A percentile compares a stretch with the other conserved stretches of the same genome.
phyloP scores from a whole-genome alignment of 164 flowering plant genomes.

The Sedum album region DNA sequence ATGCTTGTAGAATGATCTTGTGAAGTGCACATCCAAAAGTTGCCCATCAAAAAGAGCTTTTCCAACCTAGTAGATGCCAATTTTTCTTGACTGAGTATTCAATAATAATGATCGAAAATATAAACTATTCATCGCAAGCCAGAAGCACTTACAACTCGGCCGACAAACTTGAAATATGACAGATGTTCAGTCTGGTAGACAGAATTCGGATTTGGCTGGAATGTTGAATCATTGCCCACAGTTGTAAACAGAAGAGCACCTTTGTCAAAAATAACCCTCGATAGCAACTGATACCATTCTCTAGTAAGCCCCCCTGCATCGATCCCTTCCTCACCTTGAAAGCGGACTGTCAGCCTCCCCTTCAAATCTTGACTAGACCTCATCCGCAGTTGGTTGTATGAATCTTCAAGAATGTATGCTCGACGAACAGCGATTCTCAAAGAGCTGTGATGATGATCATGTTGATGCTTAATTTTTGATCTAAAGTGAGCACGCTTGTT shows the following conservation, averaged over 20 bases:
- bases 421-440: slow-evolving; percentile 89
- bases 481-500: slow-evolving; percentile 86
- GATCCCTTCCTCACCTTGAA: slow-evolving; percentile 99
- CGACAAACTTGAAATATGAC: slow-evolving; percentile 96
- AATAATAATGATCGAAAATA: neutral
- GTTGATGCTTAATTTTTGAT: slow-evolving; percentile 90
- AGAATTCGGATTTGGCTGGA: slow-evolving; percentile 98
- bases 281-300: slow-evolving; percentile 95
- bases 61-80: slow-evolving; percentile 65
- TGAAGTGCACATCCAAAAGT: slow-evolving; percentile 92
- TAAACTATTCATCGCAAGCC: slow-evolving; percentile 2
- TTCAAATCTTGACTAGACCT: slow-evolving; percentile 84
- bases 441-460: slow-evolving; percentile 91
- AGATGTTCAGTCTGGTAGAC: slow-evolving; percentile 97
- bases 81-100: neutral
- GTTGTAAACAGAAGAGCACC: slow-evolving; percentile 94
- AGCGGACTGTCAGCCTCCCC: slow-evolving; percentile 89
- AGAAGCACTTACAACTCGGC: slow-evolving; percentile 71
- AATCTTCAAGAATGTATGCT: slow-evolving; percentile 96
- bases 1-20: slow-evolving; percentile 98
- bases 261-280: slow-evolving; percentile 94
- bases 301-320: slow-evolving; percentile 99
- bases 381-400: slow-evolving; percentile 92
- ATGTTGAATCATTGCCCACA: slow-evolving; percentile 95
- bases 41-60: slow-evolving; percentile 97